Base-by-base conservation (phyloP, 441 rosid genomes). In the Cnidoscolus chayamansa region DNA sequence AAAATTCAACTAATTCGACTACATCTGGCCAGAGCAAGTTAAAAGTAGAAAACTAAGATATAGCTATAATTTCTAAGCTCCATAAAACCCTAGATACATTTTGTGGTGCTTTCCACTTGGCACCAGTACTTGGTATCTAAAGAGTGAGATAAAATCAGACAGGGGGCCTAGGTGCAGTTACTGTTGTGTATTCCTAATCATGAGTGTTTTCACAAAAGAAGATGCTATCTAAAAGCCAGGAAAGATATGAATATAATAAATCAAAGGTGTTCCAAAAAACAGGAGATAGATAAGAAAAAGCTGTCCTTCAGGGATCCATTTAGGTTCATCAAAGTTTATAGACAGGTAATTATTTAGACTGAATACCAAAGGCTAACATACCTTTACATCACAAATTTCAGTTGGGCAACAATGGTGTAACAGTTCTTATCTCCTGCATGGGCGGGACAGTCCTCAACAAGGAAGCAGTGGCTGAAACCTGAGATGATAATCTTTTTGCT, bases 291-390 rank as follows among this genome's bases (percentile, higher is more conserved):
- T 10, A 25, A 49, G 12, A 49, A 4, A 65, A 32, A 25, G 19
- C 17, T 12, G 20, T 10, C 11, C 32, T 49, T 15, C 45, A 30
- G 7, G 45, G 59, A 15, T 25, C 50, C 8, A 50, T 16, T 17
- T n/a, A 30, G 15, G 9, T 50, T 48, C 15, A 20, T 47, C 48
- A 71, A 32, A 32, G 57, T 59, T 57, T 13, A 40, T 43, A 65
- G 17, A 1, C 1, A 47, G 43, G 47, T 10, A 72, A 1, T 43
- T 5, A 45, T 54, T 17, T n/a, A 45, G 35, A 32, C n/a, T 56
- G 15, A 73, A 43, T 50, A 65, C 43, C 65, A 58, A 47, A 40
- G 45, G 35, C 47, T 48, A 48, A 56, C 3, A 54, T 63, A 72
- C 65, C 70, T 55, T 30, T 48, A 60, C 15, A 49, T 47, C 59